Evolutionary conservation across 129 eudicot genomes (phyloP).

Genomic region (Tagetes patula): DNA sequence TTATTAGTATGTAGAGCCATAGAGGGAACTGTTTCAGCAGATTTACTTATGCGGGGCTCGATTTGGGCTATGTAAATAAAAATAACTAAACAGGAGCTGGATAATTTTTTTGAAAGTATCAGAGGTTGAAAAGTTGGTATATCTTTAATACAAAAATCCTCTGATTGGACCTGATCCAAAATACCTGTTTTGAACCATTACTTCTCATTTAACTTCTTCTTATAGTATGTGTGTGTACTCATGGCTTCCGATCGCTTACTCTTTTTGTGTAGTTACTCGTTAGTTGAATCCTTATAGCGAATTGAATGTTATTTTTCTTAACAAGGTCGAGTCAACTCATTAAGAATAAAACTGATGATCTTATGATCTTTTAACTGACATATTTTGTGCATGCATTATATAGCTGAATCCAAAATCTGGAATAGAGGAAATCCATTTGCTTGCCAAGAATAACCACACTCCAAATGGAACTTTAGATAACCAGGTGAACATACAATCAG

Average conservation of each 20-base stretch:
- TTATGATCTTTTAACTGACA: neutral
- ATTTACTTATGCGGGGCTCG: neutral
- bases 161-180: neutral
- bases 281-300: neutral
- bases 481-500: constrained; percentile 31
- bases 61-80: constrained; percentile 4
- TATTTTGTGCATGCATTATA: constrained; percentile 21
- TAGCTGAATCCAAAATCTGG: constrained; percentile 51
- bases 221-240: constrained; percentile 11
- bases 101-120: neutral
- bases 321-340: constrained; percentile 15
- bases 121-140: neutral
- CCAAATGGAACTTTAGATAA: constrained; percentile 47
- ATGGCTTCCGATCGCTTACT: constrained; percentile 10
- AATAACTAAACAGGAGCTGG: neutral
- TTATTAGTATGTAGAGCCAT: neutral
- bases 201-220: neutral
- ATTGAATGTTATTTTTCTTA: constrained; percentile 4
- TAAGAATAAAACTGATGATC: constrained; percentile 8
- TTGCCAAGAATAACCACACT: constrained; percentile 38
- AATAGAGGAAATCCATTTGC: constrained; percentile 39
- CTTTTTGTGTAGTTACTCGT: neutral
- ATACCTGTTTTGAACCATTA: neutral
- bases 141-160: neutral
- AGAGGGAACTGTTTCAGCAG: neutral